Percentiles rank a stretch among this genome's conserved stretches.
Evolutionary conservation across 1,139 yeast genomes (phyloP).

Genomic region (Suhomyces chickasaworum): DNA sequence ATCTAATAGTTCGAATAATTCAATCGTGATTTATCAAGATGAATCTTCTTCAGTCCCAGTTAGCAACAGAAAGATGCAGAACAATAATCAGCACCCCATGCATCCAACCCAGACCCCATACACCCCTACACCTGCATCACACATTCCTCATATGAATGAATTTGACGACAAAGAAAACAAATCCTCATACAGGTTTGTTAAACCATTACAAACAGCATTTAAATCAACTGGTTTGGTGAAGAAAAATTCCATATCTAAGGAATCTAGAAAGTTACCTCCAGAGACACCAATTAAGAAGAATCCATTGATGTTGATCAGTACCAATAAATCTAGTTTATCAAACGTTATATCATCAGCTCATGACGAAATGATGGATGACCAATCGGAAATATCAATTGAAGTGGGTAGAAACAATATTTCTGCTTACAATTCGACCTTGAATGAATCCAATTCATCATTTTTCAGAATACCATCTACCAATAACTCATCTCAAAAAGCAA

Average conservation of each 20-base stretch:
- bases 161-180: conserved; percentile 39
- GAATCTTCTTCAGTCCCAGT: conserved; percentile 11
- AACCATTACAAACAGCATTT: conserved; percentile 85
- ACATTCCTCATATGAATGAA: conserved; percentile 18
- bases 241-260: conserved; percentile 54
- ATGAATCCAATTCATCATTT: conserved; percentile 39
- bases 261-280: conserved; percentile 52
- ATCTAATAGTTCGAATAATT: conserved; percentile 23
- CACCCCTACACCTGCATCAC: conserved; percentile 8
- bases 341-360: conserved; percentile 26
- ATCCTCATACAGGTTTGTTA: conserved; percentile 66
- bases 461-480: conserved; percentile 32
- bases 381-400: conserved; percentile 40
- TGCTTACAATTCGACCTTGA: conserved; percentile 22
- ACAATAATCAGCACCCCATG: conserved; percentile 5
- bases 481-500: conserved; percentile 19
- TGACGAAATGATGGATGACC: conserved; percentile 25
- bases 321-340: conserved; percentile 25
- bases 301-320: conserved; percentile 44
- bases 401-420: conserved; percentile 41
- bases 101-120: conserved; percentile 5
- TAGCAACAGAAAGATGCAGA: conserved; percentile 10
- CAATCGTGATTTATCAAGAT: conserved; percentile 21
- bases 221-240: conserved; percentile 74
- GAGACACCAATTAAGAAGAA: conserved; percentile 81